Evolutionary conservation across 2,329 filamentous ascomycete genomes (phyloP).

Genomic region (Nigrospora sphaerica): DNA sequence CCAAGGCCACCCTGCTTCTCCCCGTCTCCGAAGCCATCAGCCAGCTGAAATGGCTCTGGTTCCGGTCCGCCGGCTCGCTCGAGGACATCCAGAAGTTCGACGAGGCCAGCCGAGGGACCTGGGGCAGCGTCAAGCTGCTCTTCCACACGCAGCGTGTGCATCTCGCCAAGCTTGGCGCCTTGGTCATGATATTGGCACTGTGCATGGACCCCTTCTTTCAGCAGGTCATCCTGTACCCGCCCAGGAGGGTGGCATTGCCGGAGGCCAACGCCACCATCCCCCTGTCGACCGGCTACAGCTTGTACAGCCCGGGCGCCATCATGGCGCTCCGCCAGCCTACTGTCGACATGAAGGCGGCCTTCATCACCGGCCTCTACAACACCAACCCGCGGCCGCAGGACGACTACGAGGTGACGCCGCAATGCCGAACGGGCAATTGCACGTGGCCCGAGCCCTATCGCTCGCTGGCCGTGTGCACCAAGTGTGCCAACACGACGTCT

Average conservation of each 20-base stretch:
- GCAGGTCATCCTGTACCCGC: slow-evolving; percentile 9
- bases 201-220: slow-evolving; percentile 8
- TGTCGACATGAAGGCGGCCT: slow-evolving; percentile 6
- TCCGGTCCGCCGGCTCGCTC: slow-evolving; percentile 3
- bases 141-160: slow-evolving; percentile 4
- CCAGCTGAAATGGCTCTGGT: slow-evolving; percentile 10
- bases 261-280: slow-evolving; percentile 2
- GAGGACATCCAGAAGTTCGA: slow-evolving; percentile 10
- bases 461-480: slow-evolving; percentile 6
- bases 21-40: slow-evolving; percentile 9
- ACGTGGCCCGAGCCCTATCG: slow-evolving; percentile 6
- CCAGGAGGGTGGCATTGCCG: not conserved
- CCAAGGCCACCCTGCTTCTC: slow-evolving; percentile 6
- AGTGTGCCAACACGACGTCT: slow-evolving; percentile 7
- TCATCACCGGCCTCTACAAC: slow-evolving; percentile 6
- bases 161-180: slow-evolving; percentile 9
- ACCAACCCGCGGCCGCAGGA: slow-evolving; percentile 2
- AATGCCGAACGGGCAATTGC: slow-evolving; percentile 6
- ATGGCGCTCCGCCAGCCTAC: slow-evolving; percentile 4
- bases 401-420: slow-evolving; percentile 2
- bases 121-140: slow-evolving; percentile 8
- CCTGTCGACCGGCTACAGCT: not conserved
- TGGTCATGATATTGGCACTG: slow-evolving; percentile 7
- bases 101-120: slow-evolving; percentile 8
- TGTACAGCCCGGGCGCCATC: slow-evolving; percentile 4